phyloP scores from a whole-genome alignment of 1,284 basidiomycete species.

The Ganoderma meredithae region DNA sequence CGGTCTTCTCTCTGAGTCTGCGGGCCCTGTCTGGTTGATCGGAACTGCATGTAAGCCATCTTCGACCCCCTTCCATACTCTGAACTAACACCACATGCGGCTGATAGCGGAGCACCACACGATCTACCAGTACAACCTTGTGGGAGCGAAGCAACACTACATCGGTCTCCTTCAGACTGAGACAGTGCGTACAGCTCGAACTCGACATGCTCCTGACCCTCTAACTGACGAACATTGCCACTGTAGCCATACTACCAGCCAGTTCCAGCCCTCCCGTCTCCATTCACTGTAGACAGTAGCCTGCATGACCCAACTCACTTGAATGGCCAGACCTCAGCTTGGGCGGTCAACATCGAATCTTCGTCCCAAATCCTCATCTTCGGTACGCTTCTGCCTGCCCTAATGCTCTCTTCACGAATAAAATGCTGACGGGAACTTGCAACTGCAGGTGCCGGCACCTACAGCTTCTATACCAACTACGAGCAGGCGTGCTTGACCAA shows the following conservation, averaged over 20 bases:
- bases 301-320: constrained; percentile 64
- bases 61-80: no score
- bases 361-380: constrained; percentile 71
- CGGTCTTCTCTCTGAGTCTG: constrained; percentile 80
- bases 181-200: constrained; percentile 48
- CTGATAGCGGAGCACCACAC: constrained; percentile 63
- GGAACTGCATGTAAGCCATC: constrained; percentile 59
- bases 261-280: constrained; percentile 59
- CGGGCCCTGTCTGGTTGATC: constrained; percentile 78
- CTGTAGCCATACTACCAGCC: constrained; percentile 64
- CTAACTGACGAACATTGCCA: neutral
- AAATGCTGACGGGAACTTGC: neutral
- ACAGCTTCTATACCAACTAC: constrained; percentile 26
- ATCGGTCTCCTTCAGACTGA: constrained; percentile 79
- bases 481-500: constrained; percentile 50
- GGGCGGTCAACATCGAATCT: constrained; percentile 61
- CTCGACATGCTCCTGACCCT: neutral
- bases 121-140: constrained; percentile 74
- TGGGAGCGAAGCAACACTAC: constrained; percentile 69
- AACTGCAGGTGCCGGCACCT: neutral
- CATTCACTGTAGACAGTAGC: constrained; percentile 49
- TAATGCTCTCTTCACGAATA: no score
- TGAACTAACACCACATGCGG: constrained; percentile 3
- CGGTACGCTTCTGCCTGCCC: constrained; percentile 42
- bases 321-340: constrained; percentile 51